Conservation (phyloP, 2,329 filamentous ascomycete genomes). For the Geoglossum cookeanum region DNA sequence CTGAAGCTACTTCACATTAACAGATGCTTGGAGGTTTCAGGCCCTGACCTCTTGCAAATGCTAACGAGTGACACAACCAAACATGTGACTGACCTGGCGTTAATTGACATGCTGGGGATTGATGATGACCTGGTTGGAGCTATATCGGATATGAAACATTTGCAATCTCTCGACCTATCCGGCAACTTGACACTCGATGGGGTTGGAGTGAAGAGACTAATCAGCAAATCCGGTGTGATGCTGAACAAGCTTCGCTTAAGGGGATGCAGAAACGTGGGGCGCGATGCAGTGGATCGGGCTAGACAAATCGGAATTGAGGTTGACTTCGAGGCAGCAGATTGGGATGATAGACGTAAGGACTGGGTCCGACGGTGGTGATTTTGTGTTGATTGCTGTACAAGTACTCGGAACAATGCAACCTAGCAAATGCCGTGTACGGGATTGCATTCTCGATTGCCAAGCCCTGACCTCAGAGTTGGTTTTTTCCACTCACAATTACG, state of each 20-base stretch:
- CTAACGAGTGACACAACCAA: background rate
- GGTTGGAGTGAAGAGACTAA: background rate
- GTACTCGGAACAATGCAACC: no score
- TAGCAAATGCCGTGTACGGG: no score
- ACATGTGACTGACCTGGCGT: background rate
- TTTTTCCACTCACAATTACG: no score
- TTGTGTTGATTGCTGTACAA: no score
- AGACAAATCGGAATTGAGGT: background rate
- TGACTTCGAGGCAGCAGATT: background rate
- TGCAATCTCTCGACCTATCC: constrained; percentile 1
- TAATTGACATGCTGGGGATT: background rate
- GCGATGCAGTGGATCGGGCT: constrained; percentile 2
- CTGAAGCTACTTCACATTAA: background rate
- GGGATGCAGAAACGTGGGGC: background rate
- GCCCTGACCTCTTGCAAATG: background rate
- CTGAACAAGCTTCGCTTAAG: constrained; percentile 1
- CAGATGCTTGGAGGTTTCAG: background rate
- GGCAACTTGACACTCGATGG: background rate
- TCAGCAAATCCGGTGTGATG: background rate
- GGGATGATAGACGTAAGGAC: no score
- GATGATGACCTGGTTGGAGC: background rate
- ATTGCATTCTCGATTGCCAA: no score
- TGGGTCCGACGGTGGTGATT: no score
- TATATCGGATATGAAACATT: background rate
- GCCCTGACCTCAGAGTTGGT: no score